A percentile compares a stretch with the other conserved stretches of the same genome.
These are phyloP conservation scores for Collybiopsis luxurians DNA, from an alignment of 768 basidiomycete genomes.

Conservation along the genomic window DNA sequence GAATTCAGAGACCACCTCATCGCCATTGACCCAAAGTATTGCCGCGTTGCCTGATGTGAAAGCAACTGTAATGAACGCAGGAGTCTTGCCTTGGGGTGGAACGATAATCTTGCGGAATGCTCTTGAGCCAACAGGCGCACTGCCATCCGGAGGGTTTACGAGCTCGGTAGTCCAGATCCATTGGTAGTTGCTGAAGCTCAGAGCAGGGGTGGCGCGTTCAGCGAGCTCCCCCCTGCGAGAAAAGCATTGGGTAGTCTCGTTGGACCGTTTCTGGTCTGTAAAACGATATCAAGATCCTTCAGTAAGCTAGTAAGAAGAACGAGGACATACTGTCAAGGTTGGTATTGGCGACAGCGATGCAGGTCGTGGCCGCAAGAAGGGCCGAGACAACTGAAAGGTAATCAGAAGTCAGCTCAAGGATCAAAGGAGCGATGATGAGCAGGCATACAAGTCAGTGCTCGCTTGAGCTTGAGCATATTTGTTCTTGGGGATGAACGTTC, in stretches of 20 bases:
- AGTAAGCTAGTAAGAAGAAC: no score
- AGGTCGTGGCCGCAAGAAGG: not conserved
- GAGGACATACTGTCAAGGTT: not conserved
- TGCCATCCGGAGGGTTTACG: no score
- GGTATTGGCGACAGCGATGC: not conserved
- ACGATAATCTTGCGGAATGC: slow-evolving; percentile 4
- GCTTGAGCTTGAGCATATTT: no score
- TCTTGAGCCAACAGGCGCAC: no score
- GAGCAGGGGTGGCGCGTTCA: not conserved
- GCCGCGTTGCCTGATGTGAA: slow-evolving; percentile 26
- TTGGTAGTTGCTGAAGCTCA: not conserved
- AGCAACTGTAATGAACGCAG: slow-evolving; percentile 18
- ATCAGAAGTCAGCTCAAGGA: not conserved
- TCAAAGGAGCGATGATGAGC: no score
- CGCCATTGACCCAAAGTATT: slow-evolving; percentile 26
- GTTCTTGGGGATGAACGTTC: no score
- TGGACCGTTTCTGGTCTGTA: no score
- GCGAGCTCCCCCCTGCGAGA: no score
- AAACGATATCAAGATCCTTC: no score
- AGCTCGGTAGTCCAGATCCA: no score
- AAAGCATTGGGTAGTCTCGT: not conserved
- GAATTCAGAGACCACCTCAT: slow-evolving; percentile 16
- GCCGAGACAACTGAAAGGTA: not conserved
- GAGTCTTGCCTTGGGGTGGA: slow-evolving; percentile 20
- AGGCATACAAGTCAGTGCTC: no score